Evolutionary conservation across 768 basidiomycete genomes (phyloP), one percentile per base, ranked within the genome.

Genomic region (Leccinum rimulosum): DNA sequence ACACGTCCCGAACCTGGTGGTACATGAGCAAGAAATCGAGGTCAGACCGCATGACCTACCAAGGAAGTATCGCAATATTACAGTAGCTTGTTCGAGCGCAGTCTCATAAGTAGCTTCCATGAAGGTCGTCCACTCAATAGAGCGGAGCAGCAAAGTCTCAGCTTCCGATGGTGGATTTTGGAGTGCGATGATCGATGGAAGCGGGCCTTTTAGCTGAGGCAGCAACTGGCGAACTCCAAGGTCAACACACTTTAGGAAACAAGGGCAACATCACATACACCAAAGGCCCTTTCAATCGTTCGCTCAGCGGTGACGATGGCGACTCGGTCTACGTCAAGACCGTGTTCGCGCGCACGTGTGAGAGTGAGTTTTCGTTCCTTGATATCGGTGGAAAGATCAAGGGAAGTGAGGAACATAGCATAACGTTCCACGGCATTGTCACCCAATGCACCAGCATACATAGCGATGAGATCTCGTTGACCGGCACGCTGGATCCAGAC

Each of bases 81-180:
- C 87, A 58, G 95, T 95, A 1, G 92, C 87, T 66, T 95, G 92
- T 67, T 90, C 85, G 9, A 98, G 75, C 0, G 95, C 95, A 6
- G 86, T 86, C 11, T 79, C 75, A 61, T 88, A 86, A 1, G 95
- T 98, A 6, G 80, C 75, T 33, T 85, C 82, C 64, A 81, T 78
- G 70, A 91, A 90, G 0, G 85, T 89, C 54, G 95, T 90, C 96
- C 96, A 99, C 67, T 98, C 95, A 52, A 98, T 87, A 0, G 92
- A 91, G 19, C 95, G 84, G 31, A 96, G 79, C 8, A 98, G 77
- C 51, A 90, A 70, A 61, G 75, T 67, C 68, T 93, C 89, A 0
- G 74, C 72, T 15, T 85, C 84, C 1, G 79, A 82, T 0, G 88
- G 79, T 1, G 81, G 77, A 10, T 79, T 77, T 62, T 86, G 87